Evolutionary conservation across 2,329 filamentous ascomycete genomes (phyloP), one percentile per base, ranked within the genome.

Genomic region (Exserohilum rostratum): DNA sequence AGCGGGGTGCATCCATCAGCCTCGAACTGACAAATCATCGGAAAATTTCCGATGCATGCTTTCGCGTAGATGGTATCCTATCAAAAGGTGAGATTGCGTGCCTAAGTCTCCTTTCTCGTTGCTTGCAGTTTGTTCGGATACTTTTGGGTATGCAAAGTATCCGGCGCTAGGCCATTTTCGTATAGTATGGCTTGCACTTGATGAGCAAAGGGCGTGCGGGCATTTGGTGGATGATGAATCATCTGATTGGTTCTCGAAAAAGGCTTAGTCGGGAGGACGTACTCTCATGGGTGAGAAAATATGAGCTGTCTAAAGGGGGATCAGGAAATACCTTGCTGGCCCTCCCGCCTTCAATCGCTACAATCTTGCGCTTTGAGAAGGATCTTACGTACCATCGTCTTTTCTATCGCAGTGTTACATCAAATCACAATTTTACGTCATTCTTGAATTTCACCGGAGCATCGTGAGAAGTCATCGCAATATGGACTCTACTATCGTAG

Each of bases 401-500:
- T 20, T 13, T 4, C 35, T 12, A n/a, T 13, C 18, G 13, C 22
- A 0, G 2, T 17, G 7, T 6, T 6, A 17, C 17, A 43, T 29
- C 6, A 5, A n/a, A 2, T n/a, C 30, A 30, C 10, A 43, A 13
- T 10, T 9, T 30, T 4, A 12, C 27, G 12, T 4, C 15, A 12
- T 30, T n/a, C 5, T 29, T 43, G 33, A 74, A 67, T 29, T 67
- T 57, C 10, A 73, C 53, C 40, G 73, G 17, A 2, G 70, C 71
- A 58, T 74, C 71, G 31, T 75, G 72, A 15, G 69, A 67, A 11
- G 65, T 72, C 17, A 61, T 73, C 9, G 71, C 71, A 46, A 74
- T 56, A 53, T 74, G 72, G 22, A 63, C 54, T 6, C 70, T 70
- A 12, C 40, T 58, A 17, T 65, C 56, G 51, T 67, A 69, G 34